A percentile compares a stretch with the other conserved stretches of the same genome.
Evolutionary conservation across 2,329 filamentous ascomycete genomes (phyloP).

Genomic region (Calycina marina): DNA sequence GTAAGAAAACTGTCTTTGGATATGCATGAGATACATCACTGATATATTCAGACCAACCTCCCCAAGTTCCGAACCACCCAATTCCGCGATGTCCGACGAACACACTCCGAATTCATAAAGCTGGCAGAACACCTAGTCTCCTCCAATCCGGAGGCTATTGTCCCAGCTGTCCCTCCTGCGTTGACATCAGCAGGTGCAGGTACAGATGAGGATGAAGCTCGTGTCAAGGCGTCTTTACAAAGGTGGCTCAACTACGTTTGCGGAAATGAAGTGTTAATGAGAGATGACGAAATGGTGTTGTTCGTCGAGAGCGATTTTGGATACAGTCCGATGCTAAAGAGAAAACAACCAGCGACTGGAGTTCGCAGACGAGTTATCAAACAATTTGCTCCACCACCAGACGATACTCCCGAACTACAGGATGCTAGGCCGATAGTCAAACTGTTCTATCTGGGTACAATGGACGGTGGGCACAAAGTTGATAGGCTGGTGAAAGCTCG

Average conservation of each 20-base stretch:
- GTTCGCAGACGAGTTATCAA: slow-evolving; percentile 92
- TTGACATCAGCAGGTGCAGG: slow-evolving; percentile 86
- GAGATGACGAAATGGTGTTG: slow-evolving; percentile 91
- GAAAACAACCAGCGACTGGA: slow-evolving; percentile 93
- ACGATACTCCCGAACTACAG: slow-evolving; percentile 89
- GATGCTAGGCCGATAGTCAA: slow-evolving; percentile 85
- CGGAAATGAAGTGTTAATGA: slow-evolving; percentile 80
- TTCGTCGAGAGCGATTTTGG: slow-evolving; percentile 99
- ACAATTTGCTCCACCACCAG: slow-evolving; percentile 92
- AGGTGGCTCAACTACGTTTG: slow-evolving; percentile 93
- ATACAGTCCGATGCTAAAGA: slow-evolving; percentile 87
- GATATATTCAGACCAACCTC: slow-evolving; percentile 68
- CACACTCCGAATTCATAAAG: slow-evolving; percentile 92
- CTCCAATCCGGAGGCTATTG: slow-evolving; percentile 89
- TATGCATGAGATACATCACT: slow-evolving; percentile 3
- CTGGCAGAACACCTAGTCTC: slow-evolving; percentile 93
- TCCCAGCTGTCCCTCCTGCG: slow-evolving; percentile 90
- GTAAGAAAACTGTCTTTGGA: slow-evolving; percentile 36
- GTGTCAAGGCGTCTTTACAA: slow-evolving; percentile 82
- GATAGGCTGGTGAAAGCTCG: slow-evolving; percentile 86
- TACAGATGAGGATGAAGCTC: slow-evolving; percentile 84
- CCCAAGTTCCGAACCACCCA: slow-evolving; percentile 95
- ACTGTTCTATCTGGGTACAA: slow-evolving; percentile 83
- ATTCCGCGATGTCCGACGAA: slow-evolving; percentile 89
- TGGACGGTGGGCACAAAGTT: slow-evolving; percentile 96